phyloP scores from a whole-genome alignment of 495 filamentous ascomycete genomes.

The Choiromyces venosus region DNA sequence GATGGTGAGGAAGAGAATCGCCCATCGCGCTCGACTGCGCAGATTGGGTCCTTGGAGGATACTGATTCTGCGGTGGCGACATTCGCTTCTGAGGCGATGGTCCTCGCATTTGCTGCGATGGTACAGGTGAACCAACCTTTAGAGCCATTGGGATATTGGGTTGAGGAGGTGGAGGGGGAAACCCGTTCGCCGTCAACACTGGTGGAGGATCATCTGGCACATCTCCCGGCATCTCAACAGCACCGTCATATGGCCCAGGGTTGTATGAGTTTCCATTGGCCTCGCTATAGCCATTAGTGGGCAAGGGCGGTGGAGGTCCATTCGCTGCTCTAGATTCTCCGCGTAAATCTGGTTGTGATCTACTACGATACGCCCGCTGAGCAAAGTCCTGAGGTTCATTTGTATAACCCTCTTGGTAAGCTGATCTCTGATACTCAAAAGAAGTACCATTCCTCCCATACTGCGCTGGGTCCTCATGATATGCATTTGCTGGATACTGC shows the following conservation, averaged over 20 bases:
- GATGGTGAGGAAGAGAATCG: conserved; percentile 38
- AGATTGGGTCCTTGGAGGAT: conserved; percentile 17
- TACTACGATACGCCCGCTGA: conserved; percentile 49
- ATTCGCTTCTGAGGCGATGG: conserved; percentile 5
- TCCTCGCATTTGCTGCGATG: conserved; percentile 11
- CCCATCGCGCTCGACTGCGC: conserved; percentile 9
- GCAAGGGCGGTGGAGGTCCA: conserved; percentile 14
- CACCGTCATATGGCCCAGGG: conserved; percentile 27
- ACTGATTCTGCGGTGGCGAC: conserved; percentile 12
- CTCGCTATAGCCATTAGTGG: conserved; percentile 42
- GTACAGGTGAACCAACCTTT: conserved; percentile 27
- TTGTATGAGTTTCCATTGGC: conserved; percentile 40
- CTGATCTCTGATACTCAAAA: neutral
- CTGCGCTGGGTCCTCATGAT: conserved; percentile 12
- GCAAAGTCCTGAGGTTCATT: conserved; percentile 41
- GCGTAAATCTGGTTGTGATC: conserved; percentile 65
- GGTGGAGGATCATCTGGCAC: conserved; percentile 13
- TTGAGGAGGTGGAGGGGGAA: conserved; percentile 41
- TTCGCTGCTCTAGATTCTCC: conserved; percentile 42
- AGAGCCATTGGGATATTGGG: conserved; percentile 39
- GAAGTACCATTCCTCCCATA: neutral
- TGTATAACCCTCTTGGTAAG: conserved; percentile 12
- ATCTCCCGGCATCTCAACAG: conserved; percentile 24
- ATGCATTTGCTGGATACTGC: conserved; percentile 11
- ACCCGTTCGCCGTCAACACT: conserved; percentile 33